Percentiles rank a stretch among this genome's conserved stretches.
Conservation (phyloP, 1,284 basidiomycete species). For the Coniferiporia sulphurascens region DNA sequence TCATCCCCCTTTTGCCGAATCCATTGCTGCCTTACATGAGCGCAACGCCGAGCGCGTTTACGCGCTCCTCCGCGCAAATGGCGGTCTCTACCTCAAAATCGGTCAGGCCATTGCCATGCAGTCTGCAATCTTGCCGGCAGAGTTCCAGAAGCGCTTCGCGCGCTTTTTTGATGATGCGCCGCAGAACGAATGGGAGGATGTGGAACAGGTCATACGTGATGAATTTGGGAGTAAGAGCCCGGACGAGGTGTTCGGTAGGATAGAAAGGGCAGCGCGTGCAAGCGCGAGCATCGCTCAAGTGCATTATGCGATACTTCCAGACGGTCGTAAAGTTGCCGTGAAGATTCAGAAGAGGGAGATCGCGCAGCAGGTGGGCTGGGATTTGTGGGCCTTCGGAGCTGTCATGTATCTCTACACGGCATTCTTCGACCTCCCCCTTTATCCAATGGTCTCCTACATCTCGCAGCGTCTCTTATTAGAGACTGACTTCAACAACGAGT, state of each 20-base stretch:
- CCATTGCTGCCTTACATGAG: constrained; percentile 75
- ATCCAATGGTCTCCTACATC: constrained; percentile 80
- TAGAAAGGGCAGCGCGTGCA: constrained; percentile 70
- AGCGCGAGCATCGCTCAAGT: constrained; percentile 90
- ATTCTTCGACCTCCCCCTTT: constrained; percentile 73
- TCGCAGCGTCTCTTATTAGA: constrained; percentile 78
- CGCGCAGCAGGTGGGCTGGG: constrained; percentile 79
- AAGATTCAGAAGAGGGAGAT: constrained; percentile 92
- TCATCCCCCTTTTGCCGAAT: constrained; percentile 52
- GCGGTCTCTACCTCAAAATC: constrained; percentile 88
- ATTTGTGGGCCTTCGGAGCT: constrained; percentile 46
- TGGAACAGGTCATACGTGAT: constrained; percentile 63
- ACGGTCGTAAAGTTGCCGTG: constrained; percentile 68
- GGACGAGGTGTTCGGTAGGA: constrained; percentile 70
- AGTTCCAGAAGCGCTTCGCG: constrained; percentile 78
- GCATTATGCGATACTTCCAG: constrained; percentile 67
- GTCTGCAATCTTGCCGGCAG: constrained; percentile 73
- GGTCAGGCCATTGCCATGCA: constrained; percentile 83
- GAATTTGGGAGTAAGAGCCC: constrained; percentile 71
- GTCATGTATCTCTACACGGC: constrained; percentile 76
- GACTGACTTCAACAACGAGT: constrained; percentile 76
- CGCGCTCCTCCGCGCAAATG: constrained; percentile 72
- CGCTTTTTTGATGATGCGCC: constrained; percentile 85
- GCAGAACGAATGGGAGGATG: constrained; percentile 67
- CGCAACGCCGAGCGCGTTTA: constrained; percentile 78